Percentiles rank a stretch among this genome's conserved stretches.
Conservation (phyloP, 176 grass and related monocot species). For the Avena atlantica region DNA sequence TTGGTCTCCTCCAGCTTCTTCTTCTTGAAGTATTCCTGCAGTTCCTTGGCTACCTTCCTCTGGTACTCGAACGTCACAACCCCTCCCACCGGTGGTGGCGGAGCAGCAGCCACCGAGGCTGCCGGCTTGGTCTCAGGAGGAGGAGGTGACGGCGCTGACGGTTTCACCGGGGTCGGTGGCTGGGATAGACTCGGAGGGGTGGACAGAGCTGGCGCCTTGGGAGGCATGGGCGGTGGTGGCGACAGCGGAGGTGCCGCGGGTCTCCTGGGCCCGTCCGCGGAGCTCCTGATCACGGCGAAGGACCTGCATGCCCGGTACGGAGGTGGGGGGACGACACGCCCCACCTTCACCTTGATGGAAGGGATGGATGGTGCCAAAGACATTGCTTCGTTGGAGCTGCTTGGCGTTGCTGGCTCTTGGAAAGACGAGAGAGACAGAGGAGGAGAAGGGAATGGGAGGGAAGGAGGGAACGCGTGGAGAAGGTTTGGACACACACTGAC, state of each 20-base stretch:
- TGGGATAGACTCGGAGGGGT: conserved; percentile 59
- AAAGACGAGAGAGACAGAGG: background rate
- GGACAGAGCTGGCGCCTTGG: conserved; percentile 56
- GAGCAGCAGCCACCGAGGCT: conserved; percentile 19
- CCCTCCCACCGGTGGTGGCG: conserved; percentile 41
- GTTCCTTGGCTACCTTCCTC: conserved; percentile 96
- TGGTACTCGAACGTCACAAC: conserved; percentile 91
- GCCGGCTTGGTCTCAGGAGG: conserved; percentile 36
- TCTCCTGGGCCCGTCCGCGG: conserved; percentile 92
- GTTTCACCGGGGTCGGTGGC: conserved; percentile 58
- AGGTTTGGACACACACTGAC: conserved; percentile 47
- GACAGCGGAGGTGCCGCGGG: conserved; percentile 80
- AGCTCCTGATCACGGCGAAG: conserved; percentile 66
- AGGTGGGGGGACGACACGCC: conserved; percentile 30
- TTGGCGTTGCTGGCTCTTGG: conserved; percentile 8
- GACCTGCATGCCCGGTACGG: conserved; percentile 44
- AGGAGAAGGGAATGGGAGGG: conserved; percentile 21
- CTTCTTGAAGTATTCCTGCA: conserved; percentile 98
- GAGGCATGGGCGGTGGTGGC: conserved; percentile 57
- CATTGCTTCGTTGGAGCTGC: conserved; percentile 55
- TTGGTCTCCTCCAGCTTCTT: conserved; percentile 87
- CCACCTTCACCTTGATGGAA: conserved; percentile 87
- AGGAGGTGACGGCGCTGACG: conserved; percentile 30
- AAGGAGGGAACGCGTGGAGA: conserved; percentile 48
- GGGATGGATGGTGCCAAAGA: conserved; percentile 82